Conservation (phyloP, 2,329 filamentous ascomycete genomes). For the Emmonsiellopsis sp. region DNA sequence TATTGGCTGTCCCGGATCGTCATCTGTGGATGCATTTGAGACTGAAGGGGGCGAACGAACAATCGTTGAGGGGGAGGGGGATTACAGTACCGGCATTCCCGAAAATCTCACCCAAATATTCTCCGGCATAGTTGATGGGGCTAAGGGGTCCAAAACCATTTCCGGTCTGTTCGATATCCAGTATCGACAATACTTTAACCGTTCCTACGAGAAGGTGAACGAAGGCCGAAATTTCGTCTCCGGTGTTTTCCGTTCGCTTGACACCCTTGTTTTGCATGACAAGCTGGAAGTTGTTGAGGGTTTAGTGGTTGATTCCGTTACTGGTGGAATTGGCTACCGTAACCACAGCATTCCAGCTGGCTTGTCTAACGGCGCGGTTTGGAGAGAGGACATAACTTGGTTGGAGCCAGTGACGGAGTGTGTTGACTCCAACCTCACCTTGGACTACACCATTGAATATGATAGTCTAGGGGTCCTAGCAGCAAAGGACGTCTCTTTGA, state of each 20-base stretch:
- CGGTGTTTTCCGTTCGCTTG: constrained; percentile 9
- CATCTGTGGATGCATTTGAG: not conserved
- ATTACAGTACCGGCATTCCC: constrained; percentile 18
- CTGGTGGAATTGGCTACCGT: constrained; percentile 36
- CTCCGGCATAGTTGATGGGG: constrained; percentile 18
- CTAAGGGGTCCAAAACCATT: constrained; percentile 15
- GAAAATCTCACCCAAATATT: constrained; percentile 22
- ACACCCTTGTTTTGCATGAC: constrained; percentile 21
- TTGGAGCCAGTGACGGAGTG: constrained; percentile 34
- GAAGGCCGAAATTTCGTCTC: not conserved
- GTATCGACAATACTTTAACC: constrained; percentile 9
- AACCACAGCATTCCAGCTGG: constrained; percentile 34
- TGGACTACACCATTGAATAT: constrained; percentile 25
- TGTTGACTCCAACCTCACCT: constrained; percentile 33
- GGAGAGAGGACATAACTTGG: constrained; percentile 37
- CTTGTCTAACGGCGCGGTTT: constrained; percentile 23
- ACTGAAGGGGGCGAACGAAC: not conserved
- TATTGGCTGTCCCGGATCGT: not conserved
- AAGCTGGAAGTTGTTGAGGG: constrained; percentile 26
- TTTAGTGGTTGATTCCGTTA: constrained; percentile 32
- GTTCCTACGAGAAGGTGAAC: not conserved
- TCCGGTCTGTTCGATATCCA: constrained; percentile 31
- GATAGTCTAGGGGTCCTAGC: constrained; percentile 1
- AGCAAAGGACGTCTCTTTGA: constrained; percentile 19
- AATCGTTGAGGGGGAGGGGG: too few species aligned